Evolutionary conservation across 768 basidiomycete species (phyloP), one percentile per base, ranked within the genome.

Genomic region (Fomitopsis serialis): DNA sequence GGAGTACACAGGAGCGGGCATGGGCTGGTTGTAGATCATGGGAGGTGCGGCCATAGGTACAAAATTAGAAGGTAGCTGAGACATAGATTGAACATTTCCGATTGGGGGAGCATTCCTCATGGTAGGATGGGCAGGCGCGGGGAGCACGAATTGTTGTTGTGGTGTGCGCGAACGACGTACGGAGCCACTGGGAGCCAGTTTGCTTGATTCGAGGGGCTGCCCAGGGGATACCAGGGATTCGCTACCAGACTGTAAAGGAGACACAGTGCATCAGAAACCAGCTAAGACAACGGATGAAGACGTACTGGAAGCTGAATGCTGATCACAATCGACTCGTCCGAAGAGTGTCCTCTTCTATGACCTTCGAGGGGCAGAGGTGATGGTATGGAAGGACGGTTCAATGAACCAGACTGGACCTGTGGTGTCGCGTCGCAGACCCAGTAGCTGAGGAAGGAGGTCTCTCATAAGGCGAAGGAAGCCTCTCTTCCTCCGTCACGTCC

Each of bases 271-370:
- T 40, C 8, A 40, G 37, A 17, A 40, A 32, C 29, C 6, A 11
- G 11, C 11, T 40, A 15, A 15, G 15, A 40, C 15, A 40, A 15
- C 13, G 6, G 37, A 15, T 17, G 21, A 50, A 9, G 8, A 61
- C 66, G 43, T 45, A 67, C 66, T 12, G 66, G 63, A 47, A 63
- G 61, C 23, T 59, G 57, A 13, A 67, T 53, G 4, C 50, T 25
- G 36, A 67, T 65, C 24, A 40, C 44, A 27, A 59, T 54, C 10
- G 58, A 56, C 37, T 40, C 37, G 9, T 51, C 55, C 4, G 57
- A 53, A 12, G 55, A 60, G 13, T 35, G 35, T 10, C 48, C 53
- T 11, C 53, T 52, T 29, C 55, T 42, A 32, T 48, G 50, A 35
- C 49, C 23, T 51, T 43, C 50, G 12, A 23, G 19, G 7, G 22